Conservation (phyloP, 176 grass and related monocot species). For the sorghum (Sorghum bicolor) region Sorghum_bicolor_NCBIv3 NC_012871.2:4816001-4816500, state of each 20-base stretch:
- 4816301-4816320: slow-evolving; percentile 59
- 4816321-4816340: slow-evolving; percentile 56
- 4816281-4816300: slow-evolving; percentile 48
- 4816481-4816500: slow-evolving; percentile 46
- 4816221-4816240: slow-evolving; percentile 32
- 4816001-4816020: not conserved
- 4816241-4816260: slow-evolving; percentile 40
- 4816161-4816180: not conserved
- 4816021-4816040: not conserved
- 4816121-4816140: not conserved
- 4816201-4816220: slow-evolving; percentile 24
- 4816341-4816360: slow-evolving; percentile 47
- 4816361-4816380: slow-evolving; percentile 55
- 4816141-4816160: not conserved
- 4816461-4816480: not conserved
- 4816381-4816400: slow-evolving; percentile 70
- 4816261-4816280: slow-evolving; percentile 59
- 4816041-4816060: not conserved
- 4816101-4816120: not conserved
- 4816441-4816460: not conserved
- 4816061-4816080: not conserved
- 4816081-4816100: not conserved
- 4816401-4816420: slow-evolving; percentile 50
- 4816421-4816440: not conserved
- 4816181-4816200: not conserved